phyloP scores from a whole-genome alignment of 495 filamentous ascomycete genomes.

The Parmelia sp. region DNA sequence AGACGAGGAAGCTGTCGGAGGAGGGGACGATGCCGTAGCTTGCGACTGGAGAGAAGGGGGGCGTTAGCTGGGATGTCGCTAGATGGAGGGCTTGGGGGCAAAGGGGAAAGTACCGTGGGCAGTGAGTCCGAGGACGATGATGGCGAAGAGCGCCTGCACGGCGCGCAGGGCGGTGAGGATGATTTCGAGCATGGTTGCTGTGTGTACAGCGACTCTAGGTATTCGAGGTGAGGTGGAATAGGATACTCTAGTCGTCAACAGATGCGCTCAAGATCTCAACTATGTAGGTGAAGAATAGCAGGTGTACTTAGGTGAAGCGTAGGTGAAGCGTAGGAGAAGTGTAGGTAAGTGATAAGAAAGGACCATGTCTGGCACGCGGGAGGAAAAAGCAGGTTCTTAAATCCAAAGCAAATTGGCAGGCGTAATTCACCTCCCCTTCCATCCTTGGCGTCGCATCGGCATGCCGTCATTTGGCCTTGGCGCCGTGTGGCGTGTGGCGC shows the following conservation, averaged over 20 bases:
- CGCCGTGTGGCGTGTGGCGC: no score
- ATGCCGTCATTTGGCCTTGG: no score
- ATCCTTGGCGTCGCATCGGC: no score
- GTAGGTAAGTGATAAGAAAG: background rate
- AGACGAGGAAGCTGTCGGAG: conserved; percentile 65
- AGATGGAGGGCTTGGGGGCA: background rate
- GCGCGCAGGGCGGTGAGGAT: conserved; percentile 53
- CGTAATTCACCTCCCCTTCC: background rate
- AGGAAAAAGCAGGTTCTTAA: background rate
- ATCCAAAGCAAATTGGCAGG: background rate
- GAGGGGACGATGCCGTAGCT: conserved; percentile 39
- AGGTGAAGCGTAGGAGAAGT: background rate
- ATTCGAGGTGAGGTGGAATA: no score
- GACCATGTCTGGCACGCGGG: no score
- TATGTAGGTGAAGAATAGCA: background rate
- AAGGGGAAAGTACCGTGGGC: conserved; percentile 51
- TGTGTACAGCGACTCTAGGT: no score
- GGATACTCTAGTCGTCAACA: no score
- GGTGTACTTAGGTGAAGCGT: background rate
- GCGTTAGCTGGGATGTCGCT: background rate
- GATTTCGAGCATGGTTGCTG: conserved; percentile 36
- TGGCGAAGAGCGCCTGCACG: conserved; percentile 56
- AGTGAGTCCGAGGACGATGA: conserved; percentile 67
- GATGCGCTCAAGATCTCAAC: no score
- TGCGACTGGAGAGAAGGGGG: conserved; percentile 15